Conservation (phyloP, 306 rosid genomes). For the Styphnolobium japonicum region DNA sequence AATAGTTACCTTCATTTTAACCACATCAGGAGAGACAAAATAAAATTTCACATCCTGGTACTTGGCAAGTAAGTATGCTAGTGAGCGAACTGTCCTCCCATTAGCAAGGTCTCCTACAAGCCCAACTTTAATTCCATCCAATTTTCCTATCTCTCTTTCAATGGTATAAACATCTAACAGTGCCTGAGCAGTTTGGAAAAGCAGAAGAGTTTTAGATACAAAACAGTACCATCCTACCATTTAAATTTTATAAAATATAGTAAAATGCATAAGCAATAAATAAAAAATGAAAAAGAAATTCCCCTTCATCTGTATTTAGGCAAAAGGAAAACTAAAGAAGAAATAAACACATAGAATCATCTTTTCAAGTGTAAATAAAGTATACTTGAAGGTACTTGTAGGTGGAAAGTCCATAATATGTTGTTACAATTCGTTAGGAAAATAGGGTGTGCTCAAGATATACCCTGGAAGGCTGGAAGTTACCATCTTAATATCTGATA, state of each 20-base stretch:
- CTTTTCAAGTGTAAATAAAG: neutral
- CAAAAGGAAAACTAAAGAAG: neutral
- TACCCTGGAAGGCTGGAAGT: neutral
- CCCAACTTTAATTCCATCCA: conserved; percentile 79
- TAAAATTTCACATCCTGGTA: conserved; percentile 67
- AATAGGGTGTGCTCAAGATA: neutral
- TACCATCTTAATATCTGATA: neutral
- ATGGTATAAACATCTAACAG: conserved; percentile 82
- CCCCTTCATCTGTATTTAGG: neutral
- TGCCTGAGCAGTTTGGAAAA: conserved; percentile 48
- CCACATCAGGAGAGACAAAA: conserved; percentile 82
- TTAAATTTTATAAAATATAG: neutral
- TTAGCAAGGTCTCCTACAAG: conserved; percentile 92
- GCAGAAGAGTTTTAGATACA: neutral
- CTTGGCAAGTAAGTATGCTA: conserved; percentile 84
- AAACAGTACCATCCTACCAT: neutral
- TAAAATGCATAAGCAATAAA: neutral
- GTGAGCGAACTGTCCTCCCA: conserved; percentile 92
- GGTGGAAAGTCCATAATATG: neutral
- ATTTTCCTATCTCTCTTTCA: conserved; percentile 79
- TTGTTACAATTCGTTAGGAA: neutral
- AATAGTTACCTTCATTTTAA: conserved; percentile 80
- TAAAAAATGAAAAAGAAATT: neutral
- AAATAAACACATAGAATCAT: neutral
- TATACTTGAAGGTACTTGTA: neutral